These are phyloP conservation scores for Stemphylium vesicarium DNA, from an alignment of 2,329 filamentous ascomycete genomes.

Conservation along the genomic window DNA sequence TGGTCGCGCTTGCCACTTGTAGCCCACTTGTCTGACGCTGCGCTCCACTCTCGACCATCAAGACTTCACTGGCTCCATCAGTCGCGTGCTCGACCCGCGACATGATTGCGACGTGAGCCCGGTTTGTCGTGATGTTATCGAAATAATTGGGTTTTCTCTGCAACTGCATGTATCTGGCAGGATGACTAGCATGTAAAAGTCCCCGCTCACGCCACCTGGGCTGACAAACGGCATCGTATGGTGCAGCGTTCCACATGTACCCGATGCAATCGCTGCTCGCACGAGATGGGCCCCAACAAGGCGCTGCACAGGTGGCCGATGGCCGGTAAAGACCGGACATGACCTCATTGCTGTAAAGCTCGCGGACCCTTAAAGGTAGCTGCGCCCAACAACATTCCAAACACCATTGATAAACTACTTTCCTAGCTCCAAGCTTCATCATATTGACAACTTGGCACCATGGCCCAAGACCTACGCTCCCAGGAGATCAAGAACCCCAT, in stretches of 20 bases:
- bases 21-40: not conserved
- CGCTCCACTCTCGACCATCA: not conserved
- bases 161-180: conserved; percentile 2
- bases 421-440: conserved; percentile 4
- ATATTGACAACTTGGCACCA: conserved; percentile 21
- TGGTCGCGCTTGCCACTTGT: not conserved
- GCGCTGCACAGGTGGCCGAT: conserved; percentile 7
- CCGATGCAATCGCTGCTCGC: conserved; percentile 4
- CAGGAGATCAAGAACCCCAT: conserved; percentile 53
- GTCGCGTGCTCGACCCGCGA: not conserved
- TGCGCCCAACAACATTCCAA: conserved; percentile 20
- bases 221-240: conserved; percentile 21
- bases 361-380: conserved; percentile 16
- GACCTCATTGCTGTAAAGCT: conserved; percentile 12
- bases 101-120: not conserved
- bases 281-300: conserved; percentile 17
- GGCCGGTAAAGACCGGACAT: conserved; percentile 19
- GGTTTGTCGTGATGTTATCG: not conserved
- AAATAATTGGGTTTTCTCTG: not conserved
- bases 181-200: not conserved
- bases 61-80: not conserved
- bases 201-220: conserved; percentile 28
- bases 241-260: conserved; percentile 15
- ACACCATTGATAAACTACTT: conserved; percentile 3
- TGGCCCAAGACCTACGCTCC: conserved; percentile 51